Evolutionary conservation across 306 rosid genomes (phyloP).

Genomic region (Cucumis melo): DNA sequence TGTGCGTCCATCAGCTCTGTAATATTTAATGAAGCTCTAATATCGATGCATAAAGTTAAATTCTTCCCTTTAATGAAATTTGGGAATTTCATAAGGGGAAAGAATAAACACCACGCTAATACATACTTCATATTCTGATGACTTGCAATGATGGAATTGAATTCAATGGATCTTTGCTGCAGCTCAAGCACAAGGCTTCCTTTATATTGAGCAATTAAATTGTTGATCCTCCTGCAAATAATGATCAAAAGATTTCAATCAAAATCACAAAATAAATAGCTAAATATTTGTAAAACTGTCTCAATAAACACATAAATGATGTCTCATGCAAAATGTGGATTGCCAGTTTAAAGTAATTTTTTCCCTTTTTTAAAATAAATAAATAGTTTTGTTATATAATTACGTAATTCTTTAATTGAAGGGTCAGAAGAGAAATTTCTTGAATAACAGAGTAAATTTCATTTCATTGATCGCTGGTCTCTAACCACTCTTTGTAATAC

Average conservation of each 20-base stretch:
- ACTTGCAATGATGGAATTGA: slow-evolving; percentile 56
- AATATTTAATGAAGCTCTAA: background rate
- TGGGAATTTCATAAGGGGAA: background rate
- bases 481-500: background rate
- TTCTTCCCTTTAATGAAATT: background rate
- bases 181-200: slow-evolving; percentile 87
- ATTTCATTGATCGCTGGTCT: background rate
- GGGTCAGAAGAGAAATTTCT: background rate
- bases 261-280: slow-evolving; percentile 8
- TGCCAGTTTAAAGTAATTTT: background rate
- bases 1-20: slow-evolving; percentile 13
- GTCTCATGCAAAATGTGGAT: background rate
- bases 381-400: background rate
- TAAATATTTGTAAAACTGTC: background rate
- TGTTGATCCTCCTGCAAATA: slow-evolving; percentile 62
- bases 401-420: background rate
- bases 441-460: background rate
- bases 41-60: background rate
- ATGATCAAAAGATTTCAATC: slow-evolving; percentile 10
- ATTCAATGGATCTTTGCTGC: slow-evolving; percentile 98
- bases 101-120: background rate
- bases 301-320: background rate
- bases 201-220: slow-evolving; percentile 57
- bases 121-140: slow-evolving; percentile 78
- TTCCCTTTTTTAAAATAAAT: too few relatives aligned